phyloP scores from a whole-genome alignment of 2,329 filamentous ascomycete species.

The Colletotrichum graminicola region DNA sequence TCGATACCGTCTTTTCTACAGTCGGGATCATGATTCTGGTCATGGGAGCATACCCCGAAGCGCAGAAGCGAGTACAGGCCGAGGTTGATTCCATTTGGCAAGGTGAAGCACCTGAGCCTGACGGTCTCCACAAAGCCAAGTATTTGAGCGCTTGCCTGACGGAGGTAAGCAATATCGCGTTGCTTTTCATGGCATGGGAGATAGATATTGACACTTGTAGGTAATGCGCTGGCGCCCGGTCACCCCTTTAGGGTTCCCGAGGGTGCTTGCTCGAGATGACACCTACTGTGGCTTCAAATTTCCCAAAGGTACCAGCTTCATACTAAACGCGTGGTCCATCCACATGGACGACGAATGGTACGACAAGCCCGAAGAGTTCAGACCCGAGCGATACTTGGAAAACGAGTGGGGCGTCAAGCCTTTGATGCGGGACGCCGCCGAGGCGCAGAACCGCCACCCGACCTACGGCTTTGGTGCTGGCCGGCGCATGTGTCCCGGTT shows the following conservation, averaged over 20 bases:
- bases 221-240: slow-evolving; percentile 55
- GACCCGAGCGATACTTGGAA: slow-evolving; percentile 47
- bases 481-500: slow-evolving; percentile 61
- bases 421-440: slow-evolving; percentile 13
- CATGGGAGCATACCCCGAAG: slow-evolving; percentile 44
- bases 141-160: slow-evolving; percentile 46
- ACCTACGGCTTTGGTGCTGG: slow-evolving; percentile 62
- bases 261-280: slow-evolving; percentile 62
- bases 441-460: slow-evolving; percentile 41
- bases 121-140: slow-evolving; percentile 41
- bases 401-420: slow-evolving; percentile 34
- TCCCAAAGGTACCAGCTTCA: slow-evolving; percentile 60
- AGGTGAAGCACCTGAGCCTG: slow-evolving; percentile 49
- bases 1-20: slow-evolving; percentile 19
- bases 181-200: background rate
- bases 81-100: slow-evolving; percentile 47
- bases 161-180: slow-evolving; percentile 27
- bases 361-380: slow-evolving; percentile 46
- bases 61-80: slow-evolving; percentile 45
- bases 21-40: slow-evolving; percentile 40
- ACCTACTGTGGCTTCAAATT: slow-evolving; percentile 62
- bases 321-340: slow-evolving; percentile 51
- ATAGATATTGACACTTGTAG: slow-evolving; percentile 38
- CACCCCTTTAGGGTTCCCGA: slow-evolving; percentile 58
- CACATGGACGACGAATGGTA: slow-evolving; percentile 46